A percentile compares a stretch with the other conserved stretches of the same genome.
These are phyloP conservation scores for Neoboletus magnificus DNA, from an alignment of 768 basidiomycete species.

Conservation along the genomic window DNA sequence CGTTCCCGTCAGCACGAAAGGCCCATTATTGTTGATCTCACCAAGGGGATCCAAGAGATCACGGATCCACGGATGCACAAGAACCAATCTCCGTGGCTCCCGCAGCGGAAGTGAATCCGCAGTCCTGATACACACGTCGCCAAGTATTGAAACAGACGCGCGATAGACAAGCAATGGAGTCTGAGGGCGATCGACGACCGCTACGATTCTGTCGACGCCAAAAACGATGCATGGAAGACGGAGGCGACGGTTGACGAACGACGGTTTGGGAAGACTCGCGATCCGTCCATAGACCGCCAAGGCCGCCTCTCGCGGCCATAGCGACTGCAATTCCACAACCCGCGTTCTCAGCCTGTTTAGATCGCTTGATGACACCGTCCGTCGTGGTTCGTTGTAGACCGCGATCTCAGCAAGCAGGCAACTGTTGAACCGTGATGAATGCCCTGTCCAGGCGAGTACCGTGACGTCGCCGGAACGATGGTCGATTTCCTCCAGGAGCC, in stretches of 20 bases:
- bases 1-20: not conserved
- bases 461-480: slow-evolving; percentile 4
- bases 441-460: slow-evolving; percentile 2
- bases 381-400: not conserved
- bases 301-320: not conserved
- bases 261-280: not conserved
- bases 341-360: not conserved
- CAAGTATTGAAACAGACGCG: not conserved
- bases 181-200: not conserved
- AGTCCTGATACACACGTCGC: not conserved
- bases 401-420: slow-evolving; percentile 2
- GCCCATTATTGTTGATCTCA: not conserved
- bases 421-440: slow-evolving; percentile 1
- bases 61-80: slow-evolving; percentile 3
- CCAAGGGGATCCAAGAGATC: not conserved
- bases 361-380: not conserved
- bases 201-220: not conserved
- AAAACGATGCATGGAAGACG: slow-evolving; percentile 4
- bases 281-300: not conserved
- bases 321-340: not conserved
- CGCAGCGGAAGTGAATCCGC: not conserved
- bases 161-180: not conserved
- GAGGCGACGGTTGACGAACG: not conserved
- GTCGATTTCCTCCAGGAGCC: slow-evolving; percentile 4
- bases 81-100: not conserved